Evolutionary conservation across 352 stramenopile genomes (phyloP).

Genomic region (Globisporangium irregulare): DNA sequence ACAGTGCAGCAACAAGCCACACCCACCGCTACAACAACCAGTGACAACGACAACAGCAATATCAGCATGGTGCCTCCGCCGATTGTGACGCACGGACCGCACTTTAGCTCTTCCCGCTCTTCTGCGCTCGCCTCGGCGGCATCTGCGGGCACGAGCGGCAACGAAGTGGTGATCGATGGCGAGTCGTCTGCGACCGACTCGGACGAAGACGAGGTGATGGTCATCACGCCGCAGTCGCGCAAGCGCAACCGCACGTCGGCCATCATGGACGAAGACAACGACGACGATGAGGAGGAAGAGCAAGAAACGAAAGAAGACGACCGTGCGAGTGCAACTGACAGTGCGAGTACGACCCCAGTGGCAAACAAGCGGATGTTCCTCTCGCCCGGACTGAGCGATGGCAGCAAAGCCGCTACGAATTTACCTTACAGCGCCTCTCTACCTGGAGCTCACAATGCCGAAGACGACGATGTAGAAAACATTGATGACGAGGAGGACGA

Average conservation of each 20-base stretch:
- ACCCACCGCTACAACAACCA: too few species aligned
- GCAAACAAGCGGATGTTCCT: constrained; percentile 1
- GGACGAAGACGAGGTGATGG: constrained; percentile 49
- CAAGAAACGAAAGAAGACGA: not conserved
- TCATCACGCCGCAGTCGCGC: constrained; percentile 52
- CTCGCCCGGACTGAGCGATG: not conserved
- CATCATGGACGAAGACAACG: constrained; percentile 54
- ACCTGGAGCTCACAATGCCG: not conserved
- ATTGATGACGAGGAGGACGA: constrained; percentile 38
- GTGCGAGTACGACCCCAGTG: not conserved
- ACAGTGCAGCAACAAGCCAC: not conserved
- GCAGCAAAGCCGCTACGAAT: not conserved
- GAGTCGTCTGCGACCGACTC: constrained; percentile 51
- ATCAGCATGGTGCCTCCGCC: not conserved
- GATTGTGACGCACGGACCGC: not conserved
- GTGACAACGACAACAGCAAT: not conserved
- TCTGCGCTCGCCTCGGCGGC: not conserved
- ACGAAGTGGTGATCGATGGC: constrained; percentile 75
- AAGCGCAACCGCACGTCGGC: constrained; percentile 58
- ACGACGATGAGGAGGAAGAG: constrained; percentile 24
- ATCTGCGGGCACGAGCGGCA: constrained; percentile 1
- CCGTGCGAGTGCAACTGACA: not conserved
- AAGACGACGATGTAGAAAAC: not conserved
- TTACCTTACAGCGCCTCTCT: not conserved
- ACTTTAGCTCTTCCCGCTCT: not conserved